phyloP scores from a whole-genome alignment of 768 basidiomycete genomes.

The Cyclocybe cylindracea region DNA sequence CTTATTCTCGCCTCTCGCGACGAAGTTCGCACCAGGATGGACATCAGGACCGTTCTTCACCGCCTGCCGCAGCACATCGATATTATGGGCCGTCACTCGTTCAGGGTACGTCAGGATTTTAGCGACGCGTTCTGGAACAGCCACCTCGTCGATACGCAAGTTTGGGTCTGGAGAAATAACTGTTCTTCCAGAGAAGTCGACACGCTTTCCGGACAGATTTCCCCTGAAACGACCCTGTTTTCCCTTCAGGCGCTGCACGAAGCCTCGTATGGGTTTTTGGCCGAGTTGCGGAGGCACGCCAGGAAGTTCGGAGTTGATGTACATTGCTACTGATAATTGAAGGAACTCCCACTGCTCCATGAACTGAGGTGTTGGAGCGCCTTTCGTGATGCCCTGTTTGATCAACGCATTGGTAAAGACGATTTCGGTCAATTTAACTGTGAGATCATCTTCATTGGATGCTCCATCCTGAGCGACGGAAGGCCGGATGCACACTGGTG shows the following conservation, averaged over 20 bases:
- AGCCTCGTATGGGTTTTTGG: slow-evolving; percentile 94
- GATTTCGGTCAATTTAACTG: slow-evolving; percentile 96
- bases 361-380: slow-evolving; percentile 83
- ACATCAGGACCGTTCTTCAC: slow-evolving; percentile 87
- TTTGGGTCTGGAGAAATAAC: slow-evolving; percentile 99
- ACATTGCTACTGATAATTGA: slow-evolving; percentile 93
- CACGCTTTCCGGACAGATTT: slow-evolving; percentile 97
- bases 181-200: slow-evolving; percentile 97
- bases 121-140: slow-evolving; percentile 93
- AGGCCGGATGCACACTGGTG: slow-evolving; percentile 95
- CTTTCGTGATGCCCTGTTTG: slow-evolving; percentile 85
- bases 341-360: slow-evolving; percentile 99
- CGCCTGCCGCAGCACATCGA: slow-evolving; percentile 71
- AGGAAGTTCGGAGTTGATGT: slow-evolving; percentile 96
- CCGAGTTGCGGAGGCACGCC: slow-evolving; percentile 87
- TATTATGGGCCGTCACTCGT: slow-evolving; percentile 90
- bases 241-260: slow-evolving; percentile 96
- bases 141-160: slow-evolving; percentile 96
- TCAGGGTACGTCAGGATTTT: slow-evolving; percentile 96
- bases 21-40: slow-evolving; percentile 96
- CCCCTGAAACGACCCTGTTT: slow-evolving; percentile 99
- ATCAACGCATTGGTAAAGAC: slow-evolving; percentile 93
- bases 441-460: slow-evolving; percentile 97
- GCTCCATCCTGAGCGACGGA: slow-evolving; percentile 98
- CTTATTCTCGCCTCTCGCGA: slow-evolving; percentile 81